Base-by-base conservation (phyloP, 129 eudicot species). In the Dittrichia graveolens region DNA sequence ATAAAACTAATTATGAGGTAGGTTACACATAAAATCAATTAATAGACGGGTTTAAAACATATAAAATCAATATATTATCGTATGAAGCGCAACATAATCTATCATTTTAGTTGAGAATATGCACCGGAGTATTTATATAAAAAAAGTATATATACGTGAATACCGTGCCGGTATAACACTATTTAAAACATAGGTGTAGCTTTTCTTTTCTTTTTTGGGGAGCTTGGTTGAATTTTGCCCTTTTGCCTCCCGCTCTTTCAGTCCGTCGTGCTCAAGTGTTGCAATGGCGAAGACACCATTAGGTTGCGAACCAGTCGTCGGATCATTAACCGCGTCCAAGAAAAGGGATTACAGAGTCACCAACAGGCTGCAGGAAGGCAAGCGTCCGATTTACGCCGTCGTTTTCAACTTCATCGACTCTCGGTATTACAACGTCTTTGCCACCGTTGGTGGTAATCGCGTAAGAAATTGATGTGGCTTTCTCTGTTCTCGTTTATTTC, bases 321-420 rank as follows among this genome's bases (percentile, higher is more conserved):
- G 96, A 35, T 86, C 95, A 6, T 45, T 85, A 48, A 78, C 78
- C 6, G 87, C 96, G 45, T 87, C 99, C 34, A 88, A 66, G 85
- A 95, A 86, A 86, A 84, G 86, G 65, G 97, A 95, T 15, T 95
- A 90, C 67, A 86, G 90, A 74, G 96, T 88, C 38, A 90, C 97
- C 24, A 95, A 88, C 74, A 78, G 96, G 56, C 82, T 95, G 37
- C 96, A 86, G 60, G 99, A 95, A 80, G 99, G 97, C 55, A 90
- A 91, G 53, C 89, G 91, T 48, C 99, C 99, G 5, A 77, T 95
- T 7, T 88, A 88, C 81, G 94, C 94, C 75, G 91, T 91, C 82
- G 96, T 82, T 60, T 95, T 90, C 90, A 91, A 95, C 77, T 95
- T 95, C 89, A 82, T 95, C 61, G 99, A 95, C 53, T 86, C 99